phyloP scores from a whole-genome alignment of 2,329 filamentous ascomycete genomes.

The Aspergillus melleus region DNA sequence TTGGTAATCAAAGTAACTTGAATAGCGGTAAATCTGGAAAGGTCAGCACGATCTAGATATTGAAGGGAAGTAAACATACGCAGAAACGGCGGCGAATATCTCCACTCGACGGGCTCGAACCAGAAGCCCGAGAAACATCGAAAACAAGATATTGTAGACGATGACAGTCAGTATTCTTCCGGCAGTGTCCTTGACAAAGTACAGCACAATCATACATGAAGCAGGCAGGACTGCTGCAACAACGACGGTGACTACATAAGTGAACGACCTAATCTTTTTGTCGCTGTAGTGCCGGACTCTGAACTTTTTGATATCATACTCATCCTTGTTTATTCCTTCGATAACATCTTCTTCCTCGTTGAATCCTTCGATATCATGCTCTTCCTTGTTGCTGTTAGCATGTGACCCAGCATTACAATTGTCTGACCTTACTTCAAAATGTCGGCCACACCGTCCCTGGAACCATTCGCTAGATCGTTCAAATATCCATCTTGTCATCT shows the following conservation, averaged over 20 bases:
- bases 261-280: slow-evolving; percentile 3
- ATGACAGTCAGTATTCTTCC: slow-evolving; percentile 5
- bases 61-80: slow-evolving; percentile 6
- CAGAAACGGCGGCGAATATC: slow-evolving; percentile 12
- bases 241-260: slow-evolving; percentile 2
- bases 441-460: background rate
- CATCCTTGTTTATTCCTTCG: background rate
- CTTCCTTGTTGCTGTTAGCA: background rate
- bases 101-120: slow-evolving; percentile 13
- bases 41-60: background rate
- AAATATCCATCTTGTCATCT: slow-evolving; percentile 10
- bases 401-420: too few species aligned
- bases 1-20: slow-evolving; percentile 15
- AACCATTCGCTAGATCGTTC: background rate
- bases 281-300: slow-evolving; percentile 2
- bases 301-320: background rate
- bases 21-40: slow-evolving; percentile 12
- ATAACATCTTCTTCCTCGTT: background rate
- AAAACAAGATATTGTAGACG: slow-evolving; percentile 14
- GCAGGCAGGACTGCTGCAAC: slow-evolving; percentile 7
- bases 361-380: background rate
- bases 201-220: slow-evolving; percentile 10
- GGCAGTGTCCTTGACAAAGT: slow-evolving; percentile 4
- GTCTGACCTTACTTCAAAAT: background rate
- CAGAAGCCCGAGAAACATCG: slow-evolving; percentile 8